Conservation (phyloP, 2,329 filamentous ascomycete genomes). For the Penicillium concentricum region DNA sequence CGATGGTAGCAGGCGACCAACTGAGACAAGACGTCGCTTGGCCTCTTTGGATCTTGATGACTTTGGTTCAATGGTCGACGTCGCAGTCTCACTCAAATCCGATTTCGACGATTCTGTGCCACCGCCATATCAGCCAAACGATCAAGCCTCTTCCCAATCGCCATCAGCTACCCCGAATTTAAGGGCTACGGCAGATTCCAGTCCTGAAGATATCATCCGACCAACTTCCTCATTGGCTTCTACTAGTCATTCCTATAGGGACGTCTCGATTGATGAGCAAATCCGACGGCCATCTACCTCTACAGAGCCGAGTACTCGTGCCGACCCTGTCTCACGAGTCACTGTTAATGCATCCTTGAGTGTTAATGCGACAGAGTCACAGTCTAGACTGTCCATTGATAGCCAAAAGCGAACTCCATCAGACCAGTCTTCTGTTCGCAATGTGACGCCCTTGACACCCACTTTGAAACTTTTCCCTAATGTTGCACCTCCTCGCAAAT, state of each 20-base stretch:
- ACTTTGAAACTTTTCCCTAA: constrained; percentile 37
- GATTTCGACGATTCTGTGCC: constrained; percentile 23
- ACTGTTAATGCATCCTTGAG: not conserved
- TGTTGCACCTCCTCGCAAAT: constrained; percentile 31
- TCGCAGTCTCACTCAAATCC: constrained; percentile 29
- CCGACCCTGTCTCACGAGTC: not conserved
- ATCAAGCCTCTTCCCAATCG: constrained; percentile 2
- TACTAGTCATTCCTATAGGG: constrained; percentile 6
- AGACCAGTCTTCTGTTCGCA: constrained; percentile 11
- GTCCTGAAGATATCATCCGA: not conserved
- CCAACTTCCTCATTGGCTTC: constrained; percentile 10
- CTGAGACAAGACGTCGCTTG: constrained; percentile 20
- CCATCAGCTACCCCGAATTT: constrained; percentile 2
- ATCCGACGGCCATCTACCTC: constrained; percentile 11
- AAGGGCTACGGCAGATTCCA: constrained; percentile 5
- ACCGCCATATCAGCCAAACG: constrained; percentile 19
- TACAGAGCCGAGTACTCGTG: constrained; percentile 2
- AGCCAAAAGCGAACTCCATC: constrained; percentile 6
- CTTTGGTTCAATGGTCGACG: constrained; percentile 35
- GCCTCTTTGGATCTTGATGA: constrained; percentile 34
- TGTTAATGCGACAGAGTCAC: not conserved
- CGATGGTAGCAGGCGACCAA: constrained; percentile 14
- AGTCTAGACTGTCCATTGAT: not conserved
- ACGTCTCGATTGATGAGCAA: constrained; percentile 9
- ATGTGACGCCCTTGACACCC: constrained; percentile 14